phyloP scores from a whole-genome alignment of 164 flowering plant species.

The Platanus orientalis region DNA sequence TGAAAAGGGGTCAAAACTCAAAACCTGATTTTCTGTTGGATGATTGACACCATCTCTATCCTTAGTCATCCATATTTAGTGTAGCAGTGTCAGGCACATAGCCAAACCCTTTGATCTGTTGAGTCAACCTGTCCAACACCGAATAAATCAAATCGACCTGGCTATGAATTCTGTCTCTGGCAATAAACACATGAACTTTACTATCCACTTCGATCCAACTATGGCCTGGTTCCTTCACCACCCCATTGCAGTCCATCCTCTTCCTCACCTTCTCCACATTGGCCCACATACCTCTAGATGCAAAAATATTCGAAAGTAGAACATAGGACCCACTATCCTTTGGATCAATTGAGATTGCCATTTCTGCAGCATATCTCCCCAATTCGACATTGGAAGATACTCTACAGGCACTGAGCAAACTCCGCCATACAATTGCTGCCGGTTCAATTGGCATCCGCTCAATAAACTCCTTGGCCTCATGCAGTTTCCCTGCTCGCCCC shows the following conservation, averaged over 20 bases:
- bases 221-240: constrained; percentile 54
- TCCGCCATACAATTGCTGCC: constrained; percentile 57
- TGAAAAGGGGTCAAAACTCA: background rate
- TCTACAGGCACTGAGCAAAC: constrained; percentile 52
- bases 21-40: background rate
- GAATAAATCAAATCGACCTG: constrained; percentile 26
- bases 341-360: constrained; percentile 50
- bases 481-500: constrained; percentile 55
- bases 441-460: constrained; percentile 60
- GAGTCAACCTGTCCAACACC: constrained; percentile 34
- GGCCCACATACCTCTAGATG: constrained; percentile 55
- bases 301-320: constrained; percentile 48
- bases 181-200: constrained; percentile 36
- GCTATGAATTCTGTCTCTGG: constrained; percentile 32
- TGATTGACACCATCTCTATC: background rate
- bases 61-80: constrained; percentile 24
- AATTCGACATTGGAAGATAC: constrained; percentile 32
- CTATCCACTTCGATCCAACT: constrained; percentile 51
- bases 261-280: constrained; percentile 53
- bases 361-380: constrained; percentile 54
- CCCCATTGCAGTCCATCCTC: constrained; percentile 42
- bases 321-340: constrained; percentile 55
- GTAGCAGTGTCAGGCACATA: constrained; percentile 30
- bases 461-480: constrained; percentile 53
- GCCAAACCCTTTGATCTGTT: constrained; percentile 33